phyloP scores from a whole-genome alignment of 768 basidiomycete species.

The Boletus vermiculosoides region DNA sequence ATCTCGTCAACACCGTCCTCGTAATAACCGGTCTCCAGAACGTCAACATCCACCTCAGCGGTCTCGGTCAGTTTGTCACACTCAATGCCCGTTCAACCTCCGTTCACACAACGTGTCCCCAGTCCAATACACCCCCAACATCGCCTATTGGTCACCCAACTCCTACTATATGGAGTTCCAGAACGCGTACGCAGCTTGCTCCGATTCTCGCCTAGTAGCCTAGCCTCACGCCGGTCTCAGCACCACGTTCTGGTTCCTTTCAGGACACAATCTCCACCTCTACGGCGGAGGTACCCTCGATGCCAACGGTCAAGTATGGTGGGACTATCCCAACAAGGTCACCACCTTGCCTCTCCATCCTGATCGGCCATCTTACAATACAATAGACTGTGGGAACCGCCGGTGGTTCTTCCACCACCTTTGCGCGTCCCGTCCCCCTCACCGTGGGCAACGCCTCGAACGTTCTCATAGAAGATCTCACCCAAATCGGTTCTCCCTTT shows the following conservation, averaged over 20 bases:
- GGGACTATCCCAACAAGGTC: slow-evolving; percentile 21
- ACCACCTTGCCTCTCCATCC: background rate
- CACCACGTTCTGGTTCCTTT: slow-evolving; percentile 42
- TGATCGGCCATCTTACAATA: background rate
- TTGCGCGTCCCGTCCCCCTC: slow-evolving; percentile 45
- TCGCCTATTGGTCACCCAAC: slow-evolving; percentile 41
- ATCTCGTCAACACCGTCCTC: slow-evolving; percentile 40
- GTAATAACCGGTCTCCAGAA: slow-evolving; percentile 37
- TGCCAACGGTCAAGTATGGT: slow-evolving; percentile 47
- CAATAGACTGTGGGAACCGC: slow-evolving; percentile 38
- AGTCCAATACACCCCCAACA: slow-evolving; percentile 40
- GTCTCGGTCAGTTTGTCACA: slow-evolving; percentile 11
- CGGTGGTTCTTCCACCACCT: slow-evolving; percentile 41
- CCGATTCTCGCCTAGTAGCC: background rate
- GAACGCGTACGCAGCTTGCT: slow-evolving; percentile 35
- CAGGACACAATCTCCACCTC: slow-evolving; percentile 36
- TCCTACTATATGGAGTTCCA: slow-evolving; percentile 43
- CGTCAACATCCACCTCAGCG: slow-evolving; percentile 20
- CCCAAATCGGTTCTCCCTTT: slow-evolving; percentile 39
- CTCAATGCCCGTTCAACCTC: background rate
- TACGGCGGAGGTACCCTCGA: slow-evolving; percentile 46
- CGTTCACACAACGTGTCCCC: background rate
- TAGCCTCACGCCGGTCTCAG: slow-evolving; percentile 16
- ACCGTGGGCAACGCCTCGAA: slow-evolving; percentile 43
- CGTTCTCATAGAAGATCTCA: slow-evolving; percentile 41